Evolutionary conservation across 805 yeast species (phyloP).

Genomic region (Pachysolen tannophilus): DNA sequence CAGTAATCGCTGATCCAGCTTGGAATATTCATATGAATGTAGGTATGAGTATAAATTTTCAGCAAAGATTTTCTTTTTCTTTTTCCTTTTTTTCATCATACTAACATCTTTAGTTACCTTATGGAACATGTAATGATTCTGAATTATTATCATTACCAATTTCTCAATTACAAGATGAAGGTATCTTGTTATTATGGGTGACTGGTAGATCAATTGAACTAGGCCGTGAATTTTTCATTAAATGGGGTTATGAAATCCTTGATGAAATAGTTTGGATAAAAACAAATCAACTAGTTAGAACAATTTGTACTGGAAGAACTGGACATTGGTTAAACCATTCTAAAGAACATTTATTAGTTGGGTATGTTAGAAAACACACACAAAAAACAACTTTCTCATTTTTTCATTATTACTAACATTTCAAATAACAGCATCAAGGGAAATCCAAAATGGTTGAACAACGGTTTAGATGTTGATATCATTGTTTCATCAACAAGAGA

Average conservation of each 20-base stretch:
- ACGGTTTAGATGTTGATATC: slow-evolving; percentile 62
- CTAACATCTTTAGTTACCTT: slow-evolving; percentile 32
- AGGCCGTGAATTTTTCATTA: slow-evolving; percentile 66
- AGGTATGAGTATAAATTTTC: too few species aligned
- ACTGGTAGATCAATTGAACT: slow-evolving; percentile 90
- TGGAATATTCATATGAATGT: slow-evolving; percentile 92
- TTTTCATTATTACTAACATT: too few species aligned
- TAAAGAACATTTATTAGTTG: slow-evolving; percentile 83
- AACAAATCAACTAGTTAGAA: slow-evolving; percentile 77
- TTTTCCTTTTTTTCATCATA: neutral
- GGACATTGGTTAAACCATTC: slow-evolving; percentile 98
- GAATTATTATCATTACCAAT: slow-evolving; percentile 65
- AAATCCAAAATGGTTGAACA: slow-evolving; percentile 60
- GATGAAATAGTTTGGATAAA: slow-evolving; percentile 91
- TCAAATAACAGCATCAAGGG: slow-evolving; percentile 72
- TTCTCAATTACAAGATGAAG: slow-evolving; percentile 70
- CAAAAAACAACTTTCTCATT: neutral
- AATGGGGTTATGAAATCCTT: slow-evolving; percentile 75
- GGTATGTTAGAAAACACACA: slow-evolving; percentile 22
- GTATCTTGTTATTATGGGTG: slow-evolving; percentile 83
- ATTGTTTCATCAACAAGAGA: slow-evolving; percentile 82
- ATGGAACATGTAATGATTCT: slow-evolving; percentile 70
- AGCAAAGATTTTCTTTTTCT: neutral
- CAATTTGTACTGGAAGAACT: slow-evolving; percentile 91
- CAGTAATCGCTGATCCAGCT: slow-evolving; percentile 87